Conservation (phyloP, 805 yeast genomes). For the Lipomyces sp. region DNA sequence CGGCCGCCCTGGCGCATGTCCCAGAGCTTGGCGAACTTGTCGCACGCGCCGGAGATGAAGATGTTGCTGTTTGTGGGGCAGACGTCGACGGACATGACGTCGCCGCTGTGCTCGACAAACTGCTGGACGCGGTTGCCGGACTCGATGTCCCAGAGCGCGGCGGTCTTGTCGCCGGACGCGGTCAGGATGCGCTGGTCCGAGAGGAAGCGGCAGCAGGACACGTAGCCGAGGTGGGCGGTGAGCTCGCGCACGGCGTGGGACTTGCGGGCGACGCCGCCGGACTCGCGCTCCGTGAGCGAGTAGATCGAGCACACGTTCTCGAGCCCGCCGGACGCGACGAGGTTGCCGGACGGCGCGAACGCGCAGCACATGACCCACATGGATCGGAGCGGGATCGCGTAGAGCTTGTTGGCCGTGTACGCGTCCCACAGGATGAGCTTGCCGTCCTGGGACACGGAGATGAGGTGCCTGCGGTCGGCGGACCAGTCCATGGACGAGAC, state of each 20-base stretch:
- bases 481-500: constrained; percentile 70
- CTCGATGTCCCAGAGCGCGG: constrained; percentile 73
- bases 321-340: constrained; percentile 78
- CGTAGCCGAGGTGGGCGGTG: constrained; percentile 73
- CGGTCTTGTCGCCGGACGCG: constrained; percentile 78
- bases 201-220: constrained; percentile 70
- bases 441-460: constrained; percentile 85
- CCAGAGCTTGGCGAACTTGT: constrained; percentile 74
- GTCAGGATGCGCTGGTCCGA: constrained; percentile 57
- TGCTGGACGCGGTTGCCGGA: constrained; percentile 47
- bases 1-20: constrained; percentile 57
- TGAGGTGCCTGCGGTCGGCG: constrained; percentile 52
- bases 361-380: constrained; percentile 80
- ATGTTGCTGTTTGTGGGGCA: constrained; percentile 56
- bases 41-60: constrained; percentile 68
- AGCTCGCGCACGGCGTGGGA: constrained; percentile 26
- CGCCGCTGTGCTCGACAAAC: constrained; percentile 45
- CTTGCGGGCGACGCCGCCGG: no score
- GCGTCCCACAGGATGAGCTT: constrained; percentile 82
- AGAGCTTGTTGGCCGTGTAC: constrained; percentile 62
- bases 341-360: constrained; percentile 58
- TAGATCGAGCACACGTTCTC: constrained; percentile 77
- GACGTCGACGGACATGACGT: constrained; percentile 55
- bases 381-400: constrained; percentile 68
- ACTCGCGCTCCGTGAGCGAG: constrained; percentile 34